Evolutionary conservation across 2,329 filamentous ascomycete species (phyloP).

Genomic region (Phaeosphaeria sp.): DNA sequence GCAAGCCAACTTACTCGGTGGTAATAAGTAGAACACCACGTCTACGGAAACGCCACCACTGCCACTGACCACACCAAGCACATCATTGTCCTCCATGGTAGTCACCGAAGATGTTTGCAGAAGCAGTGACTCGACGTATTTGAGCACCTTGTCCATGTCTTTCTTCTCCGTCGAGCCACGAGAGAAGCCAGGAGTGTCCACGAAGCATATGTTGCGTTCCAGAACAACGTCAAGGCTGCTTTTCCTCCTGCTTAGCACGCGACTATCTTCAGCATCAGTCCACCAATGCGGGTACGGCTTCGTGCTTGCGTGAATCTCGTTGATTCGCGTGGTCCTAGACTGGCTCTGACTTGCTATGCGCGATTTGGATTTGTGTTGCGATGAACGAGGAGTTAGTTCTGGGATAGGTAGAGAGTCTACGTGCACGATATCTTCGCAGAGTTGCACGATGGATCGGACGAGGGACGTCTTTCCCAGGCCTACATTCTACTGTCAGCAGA

Average conservation of each 20-base stretch:
- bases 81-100: constrained; percentile 72
- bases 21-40: constrained; percentile 82
- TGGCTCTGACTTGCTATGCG: constrained; percentile 31
- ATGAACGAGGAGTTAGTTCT: constrained; percentile 31
- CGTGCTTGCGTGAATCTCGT: constrained; percentile 55
- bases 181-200: constrained; percentile 77
- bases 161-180: constrained; percentile 48
- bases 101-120: constrained; percentile 67
- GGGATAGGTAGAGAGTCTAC: constrained; percentile 69
- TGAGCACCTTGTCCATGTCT: constrained; percentile 52
- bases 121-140: constrained; percentile 76
- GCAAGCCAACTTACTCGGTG: constrained; percentile 61
- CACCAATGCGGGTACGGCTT: constrained; percentile 85
- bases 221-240: constrained; percentile 78
- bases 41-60: constrained; percentile 86
- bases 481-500: constrained; percentile 46
- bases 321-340: constrained; percentile 36
- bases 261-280: constrained; percentile 75
- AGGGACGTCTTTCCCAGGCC: constrained; percentile 89
- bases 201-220: constrained; percentile 91
- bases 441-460: constrained; percentile 85
- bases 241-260: constrained; percentile 63
- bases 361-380: constrained; percentile 31
- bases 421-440: constrained; percentile 91
- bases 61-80: constrained; percentile 78